A percentile compares a stretch with the other conserved stretches of the same genome.
Conservation (phyloP, 2,329 filamentous ascomycete species). For the Diplocarpon rosae region DNA sequence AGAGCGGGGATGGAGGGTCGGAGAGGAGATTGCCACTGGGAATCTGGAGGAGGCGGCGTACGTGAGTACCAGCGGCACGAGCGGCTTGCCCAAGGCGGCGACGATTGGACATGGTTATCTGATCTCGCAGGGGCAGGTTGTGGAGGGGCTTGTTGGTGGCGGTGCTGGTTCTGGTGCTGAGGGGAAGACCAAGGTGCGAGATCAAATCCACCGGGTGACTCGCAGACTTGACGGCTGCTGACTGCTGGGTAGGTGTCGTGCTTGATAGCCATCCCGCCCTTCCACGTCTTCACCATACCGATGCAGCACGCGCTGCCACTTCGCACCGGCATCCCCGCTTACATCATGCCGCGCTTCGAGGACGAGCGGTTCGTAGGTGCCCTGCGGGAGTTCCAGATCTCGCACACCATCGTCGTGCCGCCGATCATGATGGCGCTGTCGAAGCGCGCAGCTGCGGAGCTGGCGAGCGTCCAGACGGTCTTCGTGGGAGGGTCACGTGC, state of each 20-base stretch:
- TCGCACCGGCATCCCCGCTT: constrained; percentile 51
- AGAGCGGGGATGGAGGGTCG: no score
- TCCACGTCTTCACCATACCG: constrained; percentile 60
- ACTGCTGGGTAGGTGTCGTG: constrained; percentile 2
- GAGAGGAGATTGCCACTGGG: background rate
- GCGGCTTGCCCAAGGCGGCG: constrained; percentile 43
- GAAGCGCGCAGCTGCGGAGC: constrained; percentile 40
- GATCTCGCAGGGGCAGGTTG: background rate
- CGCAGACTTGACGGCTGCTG: constrained; percentile 3
- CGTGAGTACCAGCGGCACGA: constrained; percentile 38
- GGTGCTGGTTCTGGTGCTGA: no score
- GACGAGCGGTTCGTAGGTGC: constrained; percentile 58
- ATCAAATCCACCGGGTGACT: no score
- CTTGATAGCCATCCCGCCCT: constrained; percentile 38
- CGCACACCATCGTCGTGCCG: constrained; percentile 55
- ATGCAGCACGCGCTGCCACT: constrained; percentile 66
- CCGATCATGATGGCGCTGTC: constrained; percentile 63
- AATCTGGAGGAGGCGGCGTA: constrained; percentile 27
- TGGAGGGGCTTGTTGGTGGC: no score
- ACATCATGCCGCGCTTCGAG: constrained; percentile 69
- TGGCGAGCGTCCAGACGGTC: constrained; percentile 34
- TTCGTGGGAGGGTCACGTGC: constrained; percentile 39
- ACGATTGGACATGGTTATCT: constrained; percentile 21
- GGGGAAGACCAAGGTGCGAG: no score
- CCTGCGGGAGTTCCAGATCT: constrained; percentile 49